phyloP scores from a whole-genome alignment of 306 rosid species.

The Quercus engelmannii region DNA sequence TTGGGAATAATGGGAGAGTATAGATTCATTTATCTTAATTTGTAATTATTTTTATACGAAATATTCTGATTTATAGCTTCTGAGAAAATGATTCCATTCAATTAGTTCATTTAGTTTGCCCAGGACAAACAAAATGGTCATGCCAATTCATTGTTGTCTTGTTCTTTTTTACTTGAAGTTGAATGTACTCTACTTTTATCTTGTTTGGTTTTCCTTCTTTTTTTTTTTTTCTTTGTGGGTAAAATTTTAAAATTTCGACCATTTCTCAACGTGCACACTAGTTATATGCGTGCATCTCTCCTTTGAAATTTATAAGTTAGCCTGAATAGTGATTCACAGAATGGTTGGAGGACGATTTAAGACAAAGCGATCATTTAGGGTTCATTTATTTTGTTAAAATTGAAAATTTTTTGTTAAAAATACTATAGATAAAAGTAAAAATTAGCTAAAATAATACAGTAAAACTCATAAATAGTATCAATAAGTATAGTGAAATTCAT shows the following conservation, averaged over 20 bases:
- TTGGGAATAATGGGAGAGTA: conserved; percentile 17
- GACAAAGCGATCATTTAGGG: accelerated
- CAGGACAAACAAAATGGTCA: conserved; percentile 23
- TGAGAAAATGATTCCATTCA: conserved; percentile 7
- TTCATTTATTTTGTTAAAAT: no score
- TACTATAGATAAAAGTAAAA: no score
- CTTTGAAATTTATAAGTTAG: no score
- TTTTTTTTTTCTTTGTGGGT: accelerated
- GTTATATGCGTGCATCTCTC: no score
- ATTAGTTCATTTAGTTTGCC: conserved; percentile 17
- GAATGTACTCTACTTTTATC: neutral
- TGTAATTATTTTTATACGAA: conserved; percentile 7
- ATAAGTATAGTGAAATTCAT: accelerated
- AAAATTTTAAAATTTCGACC: no score
- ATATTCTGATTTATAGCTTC: conserved; percentile 1
- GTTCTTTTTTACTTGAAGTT: conserved; percentile 16
- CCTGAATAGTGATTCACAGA: no score
- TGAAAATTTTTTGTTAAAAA: no score
- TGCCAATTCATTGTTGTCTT: conserved; percentile 33
- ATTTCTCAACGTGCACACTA: no score
- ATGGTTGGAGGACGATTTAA: no score
- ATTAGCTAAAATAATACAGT: accelerated
- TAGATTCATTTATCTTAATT: conserved; percentile 1
- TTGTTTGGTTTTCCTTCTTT: neutral
- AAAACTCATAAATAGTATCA: accelerated